phyloP scores from a whole-genome alignment of 352 stramenopile genomes.

The Pythium diclinum region DNA sequence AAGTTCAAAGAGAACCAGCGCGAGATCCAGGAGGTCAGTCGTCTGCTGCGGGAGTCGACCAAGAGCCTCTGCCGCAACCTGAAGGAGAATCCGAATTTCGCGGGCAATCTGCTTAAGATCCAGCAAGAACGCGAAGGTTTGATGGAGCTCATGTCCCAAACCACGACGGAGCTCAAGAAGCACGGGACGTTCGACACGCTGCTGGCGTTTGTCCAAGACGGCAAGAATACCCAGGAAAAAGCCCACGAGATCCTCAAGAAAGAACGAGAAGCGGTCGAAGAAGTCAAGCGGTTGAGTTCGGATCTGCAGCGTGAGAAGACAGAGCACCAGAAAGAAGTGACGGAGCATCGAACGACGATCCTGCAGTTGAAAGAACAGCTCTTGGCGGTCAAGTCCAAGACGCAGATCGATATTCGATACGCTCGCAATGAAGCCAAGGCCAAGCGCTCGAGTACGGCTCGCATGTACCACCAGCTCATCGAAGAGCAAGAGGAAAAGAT shows the following conservation, averaged over 20 bases:
- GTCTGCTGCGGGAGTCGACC: constrained; percentile 86
- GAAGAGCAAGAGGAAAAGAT: constrained; percentile 73
- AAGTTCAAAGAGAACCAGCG: constrained; percentile 92
- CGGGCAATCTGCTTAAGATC: constrained; percentile 90
- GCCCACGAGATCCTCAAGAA: constrained; percentile 81
- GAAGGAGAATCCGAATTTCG: constrained; percentile 93
- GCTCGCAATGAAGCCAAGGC: constrained; percentile 80
- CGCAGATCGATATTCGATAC: constrained; percentile 80
- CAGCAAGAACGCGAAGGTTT: constrained; percentile 86
- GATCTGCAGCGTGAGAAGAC: constrained; percentile 76
- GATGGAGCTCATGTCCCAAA: constrained; percentile 68
- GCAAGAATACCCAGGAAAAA: constrained; percentile 71
- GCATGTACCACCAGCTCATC: constrained; percentile 81
- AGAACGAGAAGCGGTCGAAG: constrained; percentile 82
- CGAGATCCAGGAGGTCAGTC: constrained; percentile 91
- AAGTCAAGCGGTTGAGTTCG: constrained; percentile 80
- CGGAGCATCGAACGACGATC: constrained; percentile 68
- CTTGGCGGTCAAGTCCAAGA: constrained; percentile 79
- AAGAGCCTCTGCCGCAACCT: constrained; percentile 91
- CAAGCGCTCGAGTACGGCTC: constrained; percentile 71
- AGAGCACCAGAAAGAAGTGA: constrained; percentile 77
- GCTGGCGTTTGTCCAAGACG: constrained; percentile 70
- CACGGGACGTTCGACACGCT: constrained; percentile 75
- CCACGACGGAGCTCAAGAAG: constrained; percentile 64
- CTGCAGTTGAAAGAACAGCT: constrained; percentile 83